Percentiles rank a stretch among this genome's conserved stretches.
Evolutionary conservation across 352 stramenopile genomes (phyloP).

Genomic region (Globisporangium alternatum): DNA sequence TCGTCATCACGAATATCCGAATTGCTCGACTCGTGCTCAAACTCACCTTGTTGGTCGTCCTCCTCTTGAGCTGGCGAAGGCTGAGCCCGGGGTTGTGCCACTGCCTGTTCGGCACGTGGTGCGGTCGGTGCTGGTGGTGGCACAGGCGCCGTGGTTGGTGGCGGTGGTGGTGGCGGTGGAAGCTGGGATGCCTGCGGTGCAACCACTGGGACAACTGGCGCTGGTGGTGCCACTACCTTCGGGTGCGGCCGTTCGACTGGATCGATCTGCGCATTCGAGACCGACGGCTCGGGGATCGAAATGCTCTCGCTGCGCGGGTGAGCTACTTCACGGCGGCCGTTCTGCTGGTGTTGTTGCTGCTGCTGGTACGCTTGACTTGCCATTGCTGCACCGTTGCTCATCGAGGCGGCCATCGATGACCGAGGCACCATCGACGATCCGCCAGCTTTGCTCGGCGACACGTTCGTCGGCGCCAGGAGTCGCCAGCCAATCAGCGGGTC

Average conservation of each 20-base stretch:
- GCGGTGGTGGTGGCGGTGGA: slow-evolving; percentile 6
- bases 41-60: neutral
- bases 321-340: neutral
- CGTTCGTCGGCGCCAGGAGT: slow-evolving; percentile 76
- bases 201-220: neutral
- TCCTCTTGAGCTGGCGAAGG: neutral
- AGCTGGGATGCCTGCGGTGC: neutral
- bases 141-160: neutral
- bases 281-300: slow-evolving; percentile 43
- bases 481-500: slow-evolving; percentile 98
- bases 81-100: neutral
- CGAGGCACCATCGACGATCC: slow-evolving; percentile 29
- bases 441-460: slow-evolving; percentile 36
- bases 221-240: neutral
- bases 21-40: slow-evolving; percentile 4
- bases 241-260: slow-evolving; percentile 13
- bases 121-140: neutral
- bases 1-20: slow-evolving; percentile 10
- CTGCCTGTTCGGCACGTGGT: neutral
- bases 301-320: slow-evolving; percentile 54
- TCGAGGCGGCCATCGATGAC: slow-evolving; percentile 25
- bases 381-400: neutral
- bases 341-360: slow-evolving; percentile 15
- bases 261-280: slow-evolving; percentile 25
- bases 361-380: slow-evolving; percentile 10